Evolutionary conservation across 176 grass and related monocot species (phyloP).

Genomic region (Aegilops tauschii): DNA sequence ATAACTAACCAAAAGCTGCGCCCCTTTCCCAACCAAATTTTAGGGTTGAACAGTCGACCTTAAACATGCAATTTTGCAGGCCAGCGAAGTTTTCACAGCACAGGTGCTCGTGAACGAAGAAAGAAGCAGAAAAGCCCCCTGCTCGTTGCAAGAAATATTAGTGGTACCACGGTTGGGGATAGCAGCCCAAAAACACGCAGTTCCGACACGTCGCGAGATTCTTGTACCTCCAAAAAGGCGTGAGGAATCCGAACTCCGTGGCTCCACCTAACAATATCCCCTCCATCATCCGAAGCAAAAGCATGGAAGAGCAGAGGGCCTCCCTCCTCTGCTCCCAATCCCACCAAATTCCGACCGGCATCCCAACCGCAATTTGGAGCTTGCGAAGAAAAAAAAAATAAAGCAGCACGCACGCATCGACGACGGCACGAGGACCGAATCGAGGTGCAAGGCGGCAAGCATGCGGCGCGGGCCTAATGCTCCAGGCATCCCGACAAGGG

Average conservation of each 20-base stretch:
- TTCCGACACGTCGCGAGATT: slow-evolving; percentile 39
- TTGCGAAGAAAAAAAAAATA: neutral
- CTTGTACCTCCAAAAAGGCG: slow-evolving; percentile 41
- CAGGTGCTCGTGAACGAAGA: neutral
- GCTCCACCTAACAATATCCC: slow-evolving; percentile 15
- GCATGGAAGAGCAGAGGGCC: slow-evolving; percentile 23
- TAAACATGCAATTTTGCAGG: neutral
- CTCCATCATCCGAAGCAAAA: neutral
- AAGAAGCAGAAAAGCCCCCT: slow-evolving; percentile 13
- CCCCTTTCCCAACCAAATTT: slow-evolving; percentile 2
- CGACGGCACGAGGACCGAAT: neutral
- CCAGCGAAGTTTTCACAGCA: neutral
- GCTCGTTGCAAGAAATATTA: slow-evolving; percentile 23
- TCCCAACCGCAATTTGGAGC: slow-evolving; percentile 11
- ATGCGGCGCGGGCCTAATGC: slow-evolving; percentile 23
- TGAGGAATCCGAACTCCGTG: slow-evolving; percentile 26
- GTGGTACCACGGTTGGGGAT: neutral
- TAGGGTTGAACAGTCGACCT: neutral
- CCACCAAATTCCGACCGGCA: slow-evolving; percentile 14
- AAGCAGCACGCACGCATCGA: neutral
- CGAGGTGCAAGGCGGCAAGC: neutral
- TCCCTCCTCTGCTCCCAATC: neutral
- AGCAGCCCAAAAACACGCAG: slow-evolving; percentile 9
- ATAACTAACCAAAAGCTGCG: slow-evolving; percentile 10
- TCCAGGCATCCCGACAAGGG: neutral